Percentiles rank a stretch among this genome's conserved stretches.
phyloP scores from a whole-genome alignment of 345 rosid genomes.

The Arabis hirsuta region DNA sequence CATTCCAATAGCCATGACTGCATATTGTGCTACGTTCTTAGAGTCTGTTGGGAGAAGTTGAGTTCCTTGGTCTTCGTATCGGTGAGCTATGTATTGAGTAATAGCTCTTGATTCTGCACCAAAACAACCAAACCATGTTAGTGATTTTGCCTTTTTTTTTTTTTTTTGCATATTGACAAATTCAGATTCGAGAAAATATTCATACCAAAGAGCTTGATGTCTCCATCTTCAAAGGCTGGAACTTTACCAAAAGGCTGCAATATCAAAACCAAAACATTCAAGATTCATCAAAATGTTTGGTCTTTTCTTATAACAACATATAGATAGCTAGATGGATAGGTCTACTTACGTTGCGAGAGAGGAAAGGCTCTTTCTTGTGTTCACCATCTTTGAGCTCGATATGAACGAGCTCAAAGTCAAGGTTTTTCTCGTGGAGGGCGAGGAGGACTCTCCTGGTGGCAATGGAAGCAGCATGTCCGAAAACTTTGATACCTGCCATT shows the following conservation, averaged over 20 bases:
- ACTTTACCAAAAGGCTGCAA: slow-evolving; percentile 74
- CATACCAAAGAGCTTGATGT: slow-evolving; percentile 68
- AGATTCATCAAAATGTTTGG: neutral
- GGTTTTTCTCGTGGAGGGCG: slow-evolving; percentile 33
- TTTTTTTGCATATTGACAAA: no score
- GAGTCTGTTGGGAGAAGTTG: slow-evolving; percentile 45
- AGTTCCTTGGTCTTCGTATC: slow-evolving; percentile 57
- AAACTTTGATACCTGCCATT: slow-evolving; percentile 25
- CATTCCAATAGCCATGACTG: slow-evolving; percentile 52
- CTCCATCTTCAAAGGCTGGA: slow-evolving; percentile 73
- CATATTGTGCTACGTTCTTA: slow-evolving; percentile 36
- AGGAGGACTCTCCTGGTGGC: slow-evolving; percentile 18
- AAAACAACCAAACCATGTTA: neutral
- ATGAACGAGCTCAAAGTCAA: slow-evolving; percentile 29
- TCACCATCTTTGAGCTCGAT: slow-evolving; percentile 18
- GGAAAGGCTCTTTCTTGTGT: slow-evolving; percentile 26
- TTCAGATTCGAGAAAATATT: neutral
- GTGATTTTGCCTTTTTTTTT: neutral
- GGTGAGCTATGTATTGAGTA: slow-evolving; percentile 55
- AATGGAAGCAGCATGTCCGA: neutral
- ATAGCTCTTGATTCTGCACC: slow-evolving; percentile 79
- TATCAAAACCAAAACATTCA: neutral
- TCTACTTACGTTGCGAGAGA: slow-evolving; percentile 29
- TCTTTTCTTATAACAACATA: neutral
- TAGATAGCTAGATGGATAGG: neutral